These are phyloP conservation scores for Zymoseptoria ardabiliae DNA, from an alignment of 2,329 filamentous ascomycete species.

Conservation along the genomic window DNA sequence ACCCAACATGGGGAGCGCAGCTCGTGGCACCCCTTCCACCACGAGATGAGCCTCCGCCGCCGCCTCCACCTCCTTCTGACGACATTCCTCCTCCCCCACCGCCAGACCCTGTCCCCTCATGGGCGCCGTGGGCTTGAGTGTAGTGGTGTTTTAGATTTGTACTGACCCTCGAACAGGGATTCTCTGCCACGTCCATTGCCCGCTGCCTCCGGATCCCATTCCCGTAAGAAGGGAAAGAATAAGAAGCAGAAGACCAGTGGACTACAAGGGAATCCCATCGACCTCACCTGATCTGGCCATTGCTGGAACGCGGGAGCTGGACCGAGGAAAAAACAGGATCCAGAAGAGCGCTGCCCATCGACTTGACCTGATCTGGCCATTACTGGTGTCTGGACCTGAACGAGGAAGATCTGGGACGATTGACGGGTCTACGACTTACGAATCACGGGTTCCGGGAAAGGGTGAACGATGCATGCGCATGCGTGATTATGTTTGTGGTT, in stretches of 20 bases:
- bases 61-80: background rate
- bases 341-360: background rate
- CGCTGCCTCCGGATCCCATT: background rate
- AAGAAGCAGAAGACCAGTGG: background rate
- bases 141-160: background rate
- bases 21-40: background rate
- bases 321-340: background rate
- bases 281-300: background rate
- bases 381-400: background rate
- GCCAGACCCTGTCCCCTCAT: background rate
- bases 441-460: constrained; percentile 4
- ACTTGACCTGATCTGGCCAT: background rate
- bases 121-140: background rate
- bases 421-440: background rate
- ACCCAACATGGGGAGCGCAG: background rate
- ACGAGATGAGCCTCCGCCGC: background rate
- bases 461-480: background rate
- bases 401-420: constrained; percentile 1
- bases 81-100: background rate
- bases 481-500: background rate
- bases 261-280: constrained; percentile 1
- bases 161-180: background rate
- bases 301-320: background rate
- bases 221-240: background rate
- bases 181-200: background rate